These are phyloP conservation scores for Annona cherimola DNA, from an alignment of 164 flowering plant genomes.

Conservation along the genomic window DNA sequence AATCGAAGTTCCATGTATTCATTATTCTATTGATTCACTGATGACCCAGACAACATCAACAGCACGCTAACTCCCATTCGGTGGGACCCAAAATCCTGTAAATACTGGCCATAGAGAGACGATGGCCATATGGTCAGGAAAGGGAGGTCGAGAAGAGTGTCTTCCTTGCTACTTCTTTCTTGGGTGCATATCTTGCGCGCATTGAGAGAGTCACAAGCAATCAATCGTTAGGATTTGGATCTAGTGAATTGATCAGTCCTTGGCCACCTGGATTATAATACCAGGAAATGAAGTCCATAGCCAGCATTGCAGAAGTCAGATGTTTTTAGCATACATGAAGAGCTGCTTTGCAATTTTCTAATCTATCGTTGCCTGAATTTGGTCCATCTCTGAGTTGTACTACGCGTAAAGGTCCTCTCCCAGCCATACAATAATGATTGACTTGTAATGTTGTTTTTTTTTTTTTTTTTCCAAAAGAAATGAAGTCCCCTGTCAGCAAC, in stretches of 20 bases:
- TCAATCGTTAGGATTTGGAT: background rate
- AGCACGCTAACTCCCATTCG: background rate
- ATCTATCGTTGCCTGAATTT: constrained; percentile 31
- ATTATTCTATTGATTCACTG: background rate
- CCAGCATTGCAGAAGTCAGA: background rate
- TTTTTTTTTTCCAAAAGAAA: background rate
- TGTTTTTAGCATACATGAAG: constrained; percentile 9
- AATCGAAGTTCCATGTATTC: background rate
- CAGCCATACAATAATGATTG: constrained; percentile 25
- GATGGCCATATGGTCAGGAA: background rate
- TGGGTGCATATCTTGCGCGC: no score
- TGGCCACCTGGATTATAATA: no score
- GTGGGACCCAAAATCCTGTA: background rate
- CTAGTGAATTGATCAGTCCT: no score
- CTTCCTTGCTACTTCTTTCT: no score
- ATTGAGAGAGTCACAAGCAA: background rate
- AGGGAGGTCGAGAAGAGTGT: no score
- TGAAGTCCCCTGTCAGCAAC: constrained; percentile 34
- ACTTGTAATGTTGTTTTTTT: constrained; percentile 7
- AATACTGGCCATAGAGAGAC: background rate
- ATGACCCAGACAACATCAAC: background rate
- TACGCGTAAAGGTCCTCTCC: constrained; percentile 11
- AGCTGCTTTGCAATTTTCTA: constrained; percentile 15
- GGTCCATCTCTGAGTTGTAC: constrained; percentile 39
- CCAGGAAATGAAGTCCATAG: no score